Evolutionary conservation across 306 rosid genomes (phyloP), one percentile per base, ranked within the genome.

Genomic region (Sindora glabra): DNA sequence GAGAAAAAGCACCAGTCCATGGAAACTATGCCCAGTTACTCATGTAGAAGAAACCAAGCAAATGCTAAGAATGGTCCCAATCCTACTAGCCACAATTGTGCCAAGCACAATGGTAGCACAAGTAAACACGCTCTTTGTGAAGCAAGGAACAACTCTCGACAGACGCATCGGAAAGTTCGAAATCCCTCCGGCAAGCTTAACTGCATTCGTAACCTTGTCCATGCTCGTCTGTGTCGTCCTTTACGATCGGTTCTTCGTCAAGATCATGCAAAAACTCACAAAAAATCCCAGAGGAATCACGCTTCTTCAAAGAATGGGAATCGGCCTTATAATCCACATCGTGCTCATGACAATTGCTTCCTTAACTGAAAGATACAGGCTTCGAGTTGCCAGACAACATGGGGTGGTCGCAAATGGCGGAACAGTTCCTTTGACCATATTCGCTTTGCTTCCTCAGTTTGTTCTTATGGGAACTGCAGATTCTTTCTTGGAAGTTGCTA

Each of bases 31-130:
- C 62, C 54, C 83, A 3, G 95, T 85, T 26, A 91, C 89, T 6
- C 89, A 87, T 77, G 96, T 85, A 1, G 95, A 90, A 57, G 96
- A 90, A 74, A 87, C 95, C 7, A 87, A 85, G 56, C 95, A 87
- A 73, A 90, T 87, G 84, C 34, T 81, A 32, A 85, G 73, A 65
- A 79, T 90, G 97, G 36, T 87, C 0, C 96, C 96, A 2, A 67
- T 91, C 62, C 59, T 91, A 66, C 19, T 73, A 23, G 90, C 79
- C 3, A 79, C 96, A 44, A 58, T 87, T 54, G 51, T 87, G 14
- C 96, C 97, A 4, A 85, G 89, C 65, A 64, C 83, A 56, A 51
- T 79, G 59, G 1, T 83, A 30, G 83, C 89, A 48, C 95, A 84
- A 39, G 30, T 73, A 24, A 71, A 74, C 16, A 87, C 96, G 0